Evolutionary conservation across 331 rosid genomes (phyloP), one percentile per base, ranked within the genome.

Genomic region (Acacia pycnantha): DNA sequence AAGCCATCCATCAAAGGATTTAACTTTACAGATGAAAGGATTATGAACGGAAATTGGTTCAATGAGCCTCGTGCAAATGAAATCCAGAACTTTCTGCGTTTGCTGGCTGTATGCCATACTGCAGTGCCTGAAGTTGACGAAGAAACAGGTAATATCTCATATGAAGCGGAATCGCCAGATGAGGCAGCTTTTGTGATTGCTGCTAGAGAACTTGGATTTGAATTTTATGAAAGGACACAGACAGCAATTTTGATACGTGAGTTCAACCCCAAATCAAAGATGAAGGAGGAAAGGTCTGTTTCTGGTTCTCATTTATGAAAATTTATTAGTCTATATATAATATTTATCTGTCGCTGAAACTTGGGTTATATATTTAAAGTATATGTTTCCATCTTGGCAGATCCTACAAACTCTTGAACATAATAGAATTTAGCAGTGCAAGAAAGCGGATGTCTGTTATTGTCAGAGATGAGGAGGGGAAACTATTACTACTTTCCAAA

Each of bases 141-240:
- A 81, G 90, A 77, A 84, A 86, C 94, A 1, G 97, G 97, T 81
- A 88, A 46, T 14, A 84, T 89, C 51, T 84, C 97, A 18, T 96
- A 93, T 83, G 99, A 96, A 89, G 98, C 99, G 43, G 99, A 96
- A 88, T 96, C 99, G 19, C 99, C 99, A 1, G 99, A 96, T 73
- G 99, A 96, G 88, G 97, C 98, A 58, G 98, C 99, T 84, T 96
- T 96, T 79, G 95, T 96, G 77, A 89, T 96, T 82, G 99, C 97
- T 77, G 99, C 99, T 50, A 91, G 97, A 82, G 97, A 96, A 86
- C 86, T 94, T 11, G 99, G 99, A 27, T 96, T 96, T 82, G 96
- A 92, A 84, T 96, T 96, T 87, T 90, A 82, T 50, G 97, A 90
- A 74, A 90, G 98, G 85, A 87, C 89, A 50, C 95, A 91, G 69